Conservation (phyloP, 2,329 filamentous ascomycete genomes). For the Myrmaecium sp. region DNA sequence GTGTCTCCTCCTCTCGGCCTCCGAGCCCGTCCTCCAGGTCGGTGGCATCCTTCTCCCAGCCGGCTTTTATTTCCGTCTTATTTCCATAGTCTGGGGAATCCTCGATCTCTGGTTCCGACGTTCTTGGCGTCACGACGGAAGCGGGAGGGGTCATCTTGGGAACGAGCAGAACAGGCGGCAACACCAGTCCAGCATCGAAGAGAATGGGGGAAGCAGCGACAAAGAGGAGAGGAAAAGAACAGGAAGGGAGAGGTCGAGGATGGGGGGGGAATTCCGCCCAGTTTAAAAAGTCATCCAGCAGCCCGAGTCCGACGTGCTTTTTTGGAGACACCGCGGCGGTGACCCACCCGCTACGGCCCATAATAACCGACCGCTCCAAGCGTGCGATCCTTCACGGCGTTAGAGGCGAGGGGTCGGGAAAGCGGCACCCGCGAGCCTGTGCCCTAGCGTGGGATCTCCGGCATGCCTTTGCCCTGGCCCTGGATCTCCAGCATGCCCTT, state of each 20-base stretch:
- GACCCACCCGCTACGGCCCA: no score
- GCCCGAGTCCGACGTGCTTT: no score
- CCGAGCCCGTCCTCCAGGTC: background rate
- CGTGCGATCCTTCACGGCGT: no score
- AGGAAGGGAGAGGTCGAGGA: background rate
- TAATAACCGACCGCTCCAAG: no score
- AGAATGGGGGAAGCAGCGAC: conserved; percentile 2
- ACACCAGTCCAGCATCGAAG: no score
- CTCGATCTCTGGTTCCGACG: conserved; percentile 22
- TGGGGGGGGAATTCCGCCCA: conserved; percentile 2
- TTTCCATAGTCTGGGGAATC: conserved; percentile 9
- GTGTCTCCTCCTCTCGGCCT: background rate
- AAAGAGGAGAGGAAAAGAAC: conserved; percentile 2
- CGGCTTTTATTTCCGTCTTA: conserved; percentile 4
- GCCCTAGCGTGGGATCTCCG: no score
- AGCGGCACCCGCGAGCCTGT: no score
- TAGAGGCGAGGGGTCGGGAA: no score
- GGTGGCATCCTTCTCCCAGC: background rate
- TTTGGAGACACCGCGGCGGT: no score
- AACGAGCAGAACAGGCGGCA: conserved; percentile 2
- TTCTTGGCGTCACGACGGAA: conserved; percentile 10
- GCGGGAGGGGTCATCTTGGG: conserved; percentile 4
- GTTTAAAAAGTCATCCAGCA: no score
- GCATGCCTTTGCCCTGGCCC: no score
- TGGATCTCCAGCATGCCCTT: no score